phyloP scores from a whole-genome alignment of 805 yeast species.

The Dipodascopsis uninucleata region DNA sequence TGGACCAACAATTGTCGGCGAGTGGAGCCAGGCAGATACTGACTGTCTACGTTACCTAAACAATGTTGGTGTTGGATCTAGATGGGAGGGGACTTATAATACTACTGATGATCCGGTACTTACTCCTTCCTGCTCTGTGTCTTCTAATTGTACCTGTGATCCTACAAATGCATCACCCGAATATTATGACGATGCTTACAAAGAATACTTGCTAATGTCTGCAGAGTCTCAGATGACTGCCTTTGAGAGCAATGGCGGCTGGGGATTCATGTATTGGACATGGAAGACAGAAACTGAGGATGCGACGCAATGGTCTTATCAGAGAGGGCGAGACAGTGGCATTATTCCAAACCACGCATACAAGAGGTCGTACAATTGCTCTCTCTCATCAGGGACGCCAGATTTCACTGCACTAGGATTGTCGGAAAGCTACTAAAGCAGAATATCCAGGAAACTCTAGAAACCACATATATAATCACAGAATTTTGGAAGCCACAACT shows the following conservation, averaged over 20 bases:
- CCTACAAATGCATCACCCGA: constrained; percentile 43
- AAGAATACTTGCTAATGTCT: constrained; percentile 55
- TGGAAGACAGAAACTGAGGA: constrained; percentile 66
- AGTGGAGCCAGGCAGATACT: constrained; percentile 81
- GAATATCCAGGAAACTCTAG: no score
- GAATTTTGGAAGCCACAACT: no score
- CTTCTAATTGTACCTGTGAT: constrained; percentile 51
- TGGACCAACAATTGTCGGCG: constrained; percentile 69
- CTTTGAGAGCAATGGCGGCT: constrained; percentile 63
- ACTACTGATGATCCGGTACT: constrained; percentile 32
- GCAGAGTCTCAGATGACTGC: constrained; percentile 83
- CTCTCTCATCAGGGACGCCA: constrained; percentile 25
- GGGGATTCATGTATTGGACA: constrained; percentile 75
- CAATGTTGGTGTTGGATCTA: constrained; percentile 73
- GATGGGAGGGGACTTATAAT: constrained; percentile 60
- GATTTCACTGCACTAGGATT: constrained; percentile 33
- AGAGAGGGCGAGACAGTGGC: constrained; percentile 33
- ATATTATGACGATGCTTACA: constrained; percentile 55
- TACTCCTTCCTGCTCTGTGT: constrained; percentile 33
- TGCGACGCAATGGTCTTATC: constrained; percentile 37
- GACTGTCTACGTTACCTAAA: constrained; percentile 83
- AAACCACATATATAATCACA: no score
- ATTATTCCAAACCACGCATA: constrained; percentile 35
- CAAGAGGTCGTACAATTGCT: constrained; percentile 31
- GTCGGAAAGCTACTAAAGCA: constrained; percentile 31